Evolutionary conservation across 352 stramenopile species (phyloP), one percentile per base, ranked within the genome.

Genomic region (Pythium phragmiticola): DNA sequence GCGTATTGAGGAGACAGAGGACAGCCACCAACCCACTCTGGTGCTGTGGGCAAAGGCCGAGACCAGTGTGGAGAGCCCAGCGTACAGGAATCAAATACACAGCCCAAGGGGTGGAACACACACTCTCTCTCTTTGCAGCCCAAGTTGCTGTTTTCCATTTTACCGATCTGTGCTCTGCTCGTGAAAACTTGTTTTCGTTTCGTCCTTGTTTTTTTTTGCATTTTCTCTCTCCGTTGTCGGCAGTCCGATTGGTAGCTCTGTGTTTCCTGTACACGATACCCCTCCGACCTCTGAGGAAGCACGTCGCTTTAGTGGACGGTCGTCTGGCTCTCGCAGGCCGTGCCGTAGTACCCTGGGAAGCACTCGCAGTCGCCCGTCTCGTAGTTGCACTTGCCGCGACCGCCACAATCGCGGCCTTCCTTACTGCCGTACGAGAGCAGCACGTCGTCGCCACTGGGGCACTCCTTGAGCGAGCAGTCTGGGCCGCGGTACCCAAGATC

Each of bases 401-500:
- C 90, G 34, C 95, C 96, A 71, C 96, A 99, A 58, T 96, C 86
- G 33, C 87, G 81, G 9, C 89, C 94, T 61, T 98, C 68, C 0
- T 14, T 39, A 7, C 59, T 68, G 42, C 95, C 96, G 65, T 87
- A 79, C 17, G 93, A 92, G 2, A 88, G 73, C 68, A 99, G 74
- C 26, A 98, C 82, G 65, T 99, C 96, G 6, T 60, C 13, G 6
- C 89, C 89, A 28, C 92, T 98, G 14, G 95, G 96, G 59, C 95
- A 99, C 68, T 98, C 93, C 70, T 97, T 96, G 41, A 98, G 76
- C 49, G 88, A 98, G 73, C 96, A 99, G 76, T 99, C 96, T 0
- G 96, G 90, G 3, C 96, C 96, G 67, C 94, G 88, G 74, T 92
- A 98, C 41, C 96, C 96, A 36, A 92, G 68, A 70, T 99, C 95